These are phyloP conservation scores for Tolypocladium album DNA, from an alignment of 2,329 filamentous ascomycete genomes.

Conservation along the genomic window DNA sequence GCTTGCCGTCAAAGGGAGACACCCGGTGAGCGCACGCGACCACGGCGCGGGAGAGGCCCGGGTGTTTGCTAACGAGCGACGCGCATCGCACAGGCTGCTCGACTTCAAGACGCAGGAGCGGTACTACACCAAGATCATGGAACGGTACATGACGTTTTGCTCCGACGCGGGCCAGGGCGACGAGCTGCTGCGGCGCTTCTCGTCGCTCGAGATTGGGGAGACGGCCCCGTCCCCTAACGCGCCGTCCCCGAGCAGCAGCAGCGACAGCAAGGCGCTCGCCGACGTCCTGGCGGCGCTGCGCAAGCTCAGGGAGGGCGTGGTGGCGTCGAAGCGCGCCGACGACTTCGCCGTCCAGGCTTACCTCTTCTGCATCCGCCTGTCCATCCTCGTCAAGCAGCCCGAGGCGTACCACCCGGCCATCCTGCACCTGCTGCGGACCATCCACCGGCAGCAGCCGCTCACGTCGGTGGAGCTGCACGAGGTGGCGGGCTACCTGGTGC, in stretches of 20 bases:
- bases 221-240: not conserved
- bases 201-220: slow-evolving; percentile 37
- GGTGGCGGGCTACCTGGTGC: slow-evolving; percentile 67
- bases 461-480: slow-evolving; percentile 65
- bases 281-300: slow-evolving; percentile 74
- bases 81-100: slow-evolving; percentile 42
- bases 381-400: slow-evolving; percentile 69
- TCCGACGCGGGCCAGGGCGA: slow-evolving; percentile 60
- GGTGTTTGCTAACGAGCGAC: not conserved
- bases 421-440: slow-evolving; percentile 60
- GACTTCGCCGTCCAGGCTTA: slow-evolving; percentile 82
- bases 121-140: slow-evolving; percentile 80
- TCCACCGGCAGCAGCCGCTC: slow-evolving; percentile 60
- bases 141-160: slow-evolving; percentile 85
- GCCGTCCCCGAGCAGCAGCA: no score
- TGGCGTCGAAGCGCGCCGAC: slow-evolving; percentile 65
- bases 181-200: slow-evolving; percentile 65
- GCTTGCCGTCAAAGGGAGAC: slow-evolving; percentile 86
- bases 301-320: slow-evolving; percentile 83
- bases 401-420: slow-evolving; percentile 88
- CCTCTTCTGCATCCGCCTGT: slow-evolving; percentile 79
- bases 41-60: not conserved
- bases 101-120: slow-evolving; percentile 69
- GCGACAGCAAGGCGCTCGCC: slow-evolving; percentile 52
- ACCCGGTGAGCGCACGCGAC: slow-evolving; percentile 46